These are phyloP conservation scores for Fomitopsis serialis DNA, from an alignment of 768 basidiomycete species.

Conservation along the genomic window DNA sequence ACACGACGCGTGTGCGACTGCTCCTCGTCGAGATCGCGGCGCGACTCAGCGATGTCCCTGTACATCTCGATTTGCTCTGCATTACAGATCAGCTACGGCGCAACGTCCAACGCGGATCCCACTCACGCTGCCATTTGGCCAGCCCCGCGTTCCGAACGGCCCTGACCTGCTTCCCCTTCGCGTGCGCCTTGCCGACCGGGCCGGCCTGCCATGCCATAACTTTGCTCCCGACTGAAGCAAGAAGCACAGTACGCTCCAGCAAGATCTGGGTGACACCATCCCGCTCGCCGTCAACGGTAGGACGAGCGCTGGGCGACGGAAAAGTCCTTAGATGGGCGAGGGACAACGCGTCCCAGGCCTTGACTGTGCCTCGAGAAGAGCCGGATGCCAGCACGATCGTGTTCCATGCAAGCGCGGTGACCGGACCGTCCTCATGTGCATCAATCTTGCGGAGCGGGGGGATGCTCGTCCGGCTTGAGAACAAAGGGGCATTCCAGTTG, in stretches of 20 bases:
- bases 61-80: slow-evolving; percentile 62
- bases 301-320: slow-evolving; percentile 31
- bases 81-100: background rate
- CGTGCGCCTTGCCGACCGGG: slow-evolving; percentile 29
- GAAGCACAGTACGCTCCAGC: slow-evolving; percentile 47
- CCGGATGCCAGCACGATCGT: slow-evolving; percentile 59
- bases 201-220: slow-evolving; percentile 69
- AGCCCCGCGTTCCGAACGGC: slow-evolving; percentile 12
- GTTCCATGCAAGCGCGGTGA: slow-evolving; percentile 63
- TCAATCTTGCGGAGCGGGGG: slow-evolving; percentile 46
- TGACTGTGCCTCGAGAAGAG: slow-evolving; percentile 52
- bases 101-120: background rate
- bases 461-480: slow-evolving; percentile 8
- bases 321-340: slow-evolving; percentile 54
- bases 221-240: slow-evolving; percentile 55
- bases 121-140: slow-evolving; percentile 34
- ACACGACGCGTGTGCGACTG: slow-evolving; percentile 28
- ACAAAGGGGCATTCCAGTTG: slow-evolving; percentile 33
- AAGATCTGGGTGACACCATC: slow-evolving; percentile 52
- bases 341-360: slow-evolving; percentile 63
- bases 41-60: slow-evolving; percentile 57
- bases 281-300: slow-evolving; percentile 27
- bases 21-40: slow-evolving; percentile 47
- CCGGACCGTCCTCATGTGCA: slow-evolving; percentile 57
- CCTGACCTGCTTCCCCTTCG: slow-evolving; percentile 20